Base-by-base conservation (phyloP, 108 stramenopile genomes). In the Fragilaria radians region DNA sequence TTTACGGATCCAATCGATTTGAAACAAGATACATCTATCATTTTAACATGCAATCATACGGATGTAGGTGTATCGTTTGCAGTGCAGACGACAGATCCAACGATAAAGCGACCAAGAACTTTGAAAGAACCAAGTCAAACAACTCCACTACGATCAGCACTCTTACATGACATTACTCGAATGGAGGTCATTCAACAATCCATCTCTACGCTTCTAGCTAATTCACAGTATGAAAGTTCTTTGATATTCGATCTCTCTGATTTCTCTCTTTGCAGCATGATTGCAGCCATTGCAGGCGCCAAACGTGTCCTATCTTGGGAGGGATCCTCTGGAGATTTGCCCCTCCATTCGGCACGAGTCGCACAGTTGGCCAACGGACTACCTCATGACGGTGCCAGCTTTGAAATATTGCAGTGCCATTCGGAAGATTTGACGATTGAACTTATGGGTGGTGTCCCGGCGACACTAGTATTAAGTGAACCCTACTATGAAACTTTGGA, bases 401-500 rank as follows among this genome's bases (percentile, higher is more conserved):
- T 80, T 54, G 71, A 77, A 46, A 62, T 82, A 18, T 60, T 82
- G 2, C 72, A 77, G 28, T 66, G 66, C 23, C 72, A 66, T 22
- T 51, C 74, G 4, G 82, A 83, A 50, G 52, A 83, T 26, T 23
- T 83, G 26, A 66, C 75, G 25, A 28, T 28, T 11, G 56, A 70
- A 1, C 31, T 62, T 24, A 46, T 82, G 23, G 28, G 63, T n/a
- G 68, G 73, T 0, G 24, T 30, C 19, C 51, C 54, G 18, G 71
- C 74, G 0, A 66, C 83, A 32, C 63, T 92, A 29, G 79, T 92
- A 1, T 66, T 85, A 7, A 86, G 78, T 4, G 91, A 92, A 49
- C 89, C 89, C 18, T 88, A 87, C 59, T 92, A 82, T 56, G 79
- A 86, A 68, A 65, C 81, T 28, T 54, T 79, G 54, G 80, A 85